phyloP scores from a whole-genome alignment of 768 basidiomycete genomes.

The Termitomyces eurrhizus region DNA sequence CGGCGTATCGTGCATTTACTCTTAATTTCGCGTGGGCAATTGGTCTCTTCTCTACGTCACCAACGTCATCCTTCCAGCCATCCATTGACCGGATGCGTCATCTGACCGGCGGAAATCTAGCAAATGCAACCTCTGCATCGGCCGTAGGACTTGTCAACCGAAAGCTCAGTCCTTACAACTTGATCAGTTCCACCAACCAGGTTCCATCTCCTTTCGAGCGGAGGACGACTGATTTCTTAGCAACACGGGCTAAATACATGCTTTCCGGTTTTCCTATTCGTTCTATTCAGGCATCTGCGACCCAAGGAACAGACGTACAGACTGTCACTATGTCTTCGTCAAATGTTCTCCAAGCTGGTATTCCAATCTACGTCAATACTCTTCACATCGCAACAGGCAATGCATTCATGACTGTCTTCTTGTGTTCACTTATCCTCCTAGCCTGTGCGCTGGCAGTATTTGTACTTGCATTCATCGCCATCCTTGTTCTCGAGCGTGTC shows the following conservation, averaged over 20 bases:
- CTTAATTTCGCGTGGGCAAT: slow-evolving; percentile 90
- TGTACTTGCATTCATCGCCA: slow-evolving; percentile 45
- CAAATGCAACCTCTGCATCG: slow-evolving; percentile 53
- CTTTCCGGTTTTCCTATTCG: neutral
- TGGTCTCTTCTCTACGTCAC: slow-evolving; percentile 59
- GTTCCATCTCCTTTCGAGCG: neutral
- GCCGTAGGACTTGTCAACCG: slow-evolving; percentile 79
- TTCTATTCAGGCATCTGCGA: slow-evolving; percentile 11
- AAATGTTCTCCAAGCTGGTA: slow-evolving; percentile 72
- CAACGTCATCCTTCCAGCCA: slow-evolving; percentile 58
- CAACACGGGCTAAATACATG: neutral
- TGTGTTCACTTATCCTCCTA: slow-evolving; percentile 63
- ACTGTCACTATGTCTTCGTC: slow-evolving; percentile 59
- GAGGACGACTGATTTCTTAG: neutral
- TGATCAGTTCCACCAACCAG: neutral
- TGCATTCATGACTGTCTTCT: slow-evolving; percentile 87
- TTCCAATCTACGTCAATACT: slow-evolving; percentile 79
- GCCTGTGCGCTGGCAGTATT: slow-evolving; percentile 54
- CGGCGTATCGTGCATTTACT: slow-evolving; percentile 74
- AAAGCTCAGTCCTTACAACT: slow-evolving; percentile 75
- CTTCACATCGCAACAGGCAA: slow-evolving; percentile 81
- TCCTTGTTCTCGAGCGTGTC: slow-evolving; percentile 27
- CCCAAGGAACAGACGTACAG: slow-evolving; percentile 45
- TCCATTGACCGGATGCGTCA: slow-evolving; percentile 83
- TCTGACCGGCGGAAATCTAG: slow-evolving; percentile 73